phyloP scores from a whole-genome alignment of 1,284 basidiomycete species.

The Grifola frondosa region DNA sequence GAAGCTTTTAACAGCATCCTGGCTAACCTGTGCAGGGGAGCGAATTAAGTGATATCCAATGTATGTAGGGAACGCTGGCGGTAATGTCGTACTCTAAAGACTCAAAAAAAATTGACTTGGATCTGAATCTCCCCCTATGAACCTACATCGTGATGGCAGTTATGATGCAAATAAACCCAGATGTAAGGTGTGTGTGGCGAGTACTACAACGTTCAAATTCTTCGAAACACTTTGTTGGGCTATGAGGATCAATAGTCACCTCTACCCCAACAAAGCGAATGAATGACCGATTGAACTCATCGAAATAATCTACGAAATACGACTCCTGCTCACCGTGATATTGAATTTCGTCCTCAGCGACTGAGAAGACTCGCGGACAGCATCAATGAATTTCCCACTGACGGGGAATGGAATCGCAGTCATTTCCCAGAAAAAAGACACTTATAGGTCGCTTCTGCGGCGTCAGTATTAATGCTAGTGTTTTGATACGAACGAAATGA shows the following conservation, averaged over 20 bases:
- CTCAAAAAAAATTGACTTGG: too few relatives aligned
- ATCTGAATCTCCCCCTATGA: too few relatives aligned
- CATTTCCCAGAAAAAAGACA: too few relatives aligned
- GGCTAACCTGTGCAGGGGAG: slow-evolving; percentile 46
- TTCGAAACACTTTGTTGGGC: too few relatives aligned
- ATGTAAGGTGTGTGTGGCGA: neutral
- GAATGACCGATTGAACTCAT: neutral
- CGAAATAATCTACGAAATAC: neutral
- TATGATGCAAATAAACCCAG: neutral
- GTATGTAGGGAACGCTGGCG: too few relatives aligned
- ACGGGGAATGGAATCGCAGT: slow-evolving; percentile 35
- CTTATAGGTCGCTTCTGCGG: too few relatives aligned
- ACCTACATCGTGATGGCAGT: neutral
- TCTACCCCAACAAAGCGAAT: neutral
- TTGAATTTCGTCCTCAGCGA: slow-evolving; percentile 42
- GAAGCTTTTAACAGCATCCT: slow-evolving; percentile 56
- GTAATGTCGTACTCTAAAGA: too few relatives aligned
- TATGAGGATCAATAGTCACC: neutral
- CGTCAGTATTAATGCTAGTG: too few relatives aligned
- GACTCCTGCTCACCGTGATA: slow-evolving; percentile 36
- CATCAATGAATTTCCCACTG: slow-evolving; percentile 45
- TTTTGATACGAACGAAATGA: too few relatives aligned
- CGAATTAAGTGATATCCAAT: slow-evolving; percentile 3
- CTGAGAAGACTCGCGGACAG: slow-evolving; percentile 52
- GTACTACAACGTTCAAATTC: too few relatives aligned